Evolutionary conservation across 805 yeast genomes (phyloP).

Genomic region (Schizosaccharomyces lindneri): DNA sequence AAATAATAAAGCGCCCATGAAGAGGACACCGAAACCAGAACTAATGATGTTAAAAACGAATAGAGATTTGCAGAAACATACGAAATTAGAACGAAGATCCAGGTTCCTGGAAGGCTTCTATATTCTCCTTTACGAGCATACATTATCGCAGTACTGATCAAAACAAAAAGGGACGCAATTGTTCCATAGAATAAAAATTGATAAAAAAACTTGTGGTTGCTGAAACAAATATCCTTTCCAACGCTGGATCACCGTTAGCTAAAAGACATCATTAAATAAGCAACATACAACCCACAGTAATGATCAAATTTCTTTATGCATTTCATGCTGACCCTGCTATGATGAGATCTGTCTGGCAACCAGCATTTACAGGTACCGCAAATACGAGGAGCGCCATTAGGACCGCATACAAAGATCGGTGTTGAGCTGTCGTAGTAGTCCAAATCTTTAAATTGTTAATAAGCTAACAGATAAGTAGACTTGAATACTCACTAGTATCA

Average conservation of each 20-base stretch:
- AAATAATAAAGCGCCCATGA: background rate
- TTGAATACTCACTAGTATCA: background rate
- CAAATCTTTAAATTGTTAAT: background rate
- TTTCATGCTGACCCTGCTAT: background rate
- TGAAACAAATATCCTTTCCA: background rate
- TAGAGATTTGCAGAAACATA: background rate
- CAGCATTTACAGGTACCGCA: background rate
- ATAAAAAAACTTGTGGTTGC: background rate
- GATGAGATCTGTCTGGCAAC: background rate
- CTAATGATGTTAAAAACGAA: background rate
- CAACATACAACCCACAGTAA: background rate
- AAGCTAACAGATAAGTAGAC: background rate
- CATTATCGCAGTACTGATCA: background rate
- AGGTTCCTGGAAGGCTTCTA: background rate
- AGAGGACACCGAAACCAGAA: background rate
- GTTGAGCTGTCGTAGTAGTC: background rate
- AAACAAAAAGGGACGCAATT: background rate
- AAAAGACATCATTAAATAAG: no score
- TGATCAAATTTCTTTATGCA: background rate
- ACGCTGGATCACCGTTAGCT: background rate
- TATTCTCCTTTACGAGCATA: background rate
- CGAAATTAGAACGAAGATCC: background rate
- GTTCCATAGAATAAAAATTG: background rate
- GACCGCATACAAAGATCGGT: background rate
- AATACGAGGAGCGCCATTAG: background rate